phyloP scores from a whole-genome alignment of 1,284 basidiomycete species.

The Hypsizygus ulmarius region DNA sequence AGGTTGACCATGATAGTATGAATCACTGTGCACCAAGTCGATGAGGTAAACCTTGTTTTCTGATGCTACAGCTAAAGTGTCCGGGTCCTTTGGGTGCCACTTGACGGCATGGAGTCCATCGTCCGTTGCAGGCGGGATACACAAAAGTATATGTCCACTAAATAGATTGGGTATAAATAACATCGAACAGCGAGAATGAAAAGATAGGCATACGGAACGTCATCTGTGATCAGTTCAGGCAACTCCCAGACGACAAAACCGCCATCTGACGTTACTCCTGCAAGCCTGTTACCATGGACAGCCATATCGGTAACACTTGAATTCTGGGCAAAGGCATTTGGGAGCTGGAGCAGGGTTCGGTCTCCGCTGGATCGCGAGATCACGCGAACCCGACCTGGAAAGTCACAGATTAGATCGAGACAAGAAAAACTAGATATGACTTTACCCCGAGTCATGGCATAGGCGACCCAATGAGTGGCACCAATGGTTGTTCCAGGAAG shows the following conservation, averaged over 20 bases:
- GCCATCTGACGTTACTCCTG: conserved; percentile 80
- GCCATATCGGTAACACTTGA: conserved; percentile 80
- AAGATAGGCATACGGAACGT: conserved; percentile 64
- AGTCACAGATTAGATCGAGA: conserved; percentile 4
- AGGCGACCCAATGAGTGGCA: conserved; percentile 84
- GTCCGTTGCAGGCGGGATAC: conserved; percentile 58
- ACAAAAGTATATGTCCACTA: conserved; percentile 69
- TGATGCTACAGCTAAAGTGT: conserved; percentile 76
- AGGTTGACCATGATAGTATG: conserved; percentile 54
- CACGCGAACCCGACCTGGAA: conserved; percentile 71
- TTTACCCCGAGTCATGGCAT: conserved; percentile 82
- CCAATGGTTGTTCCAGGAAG: conserved; percentile 81
- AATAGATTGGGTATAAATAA: conserved; percentile 14
- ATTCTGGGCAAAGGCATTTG: conserved; percentile 54
- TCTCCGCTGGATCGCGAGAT: conserved; percentile 83
- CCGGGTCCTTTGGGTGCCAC: conserved; percentile 76
- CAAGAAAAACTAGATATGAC: conserved; percentile 1
- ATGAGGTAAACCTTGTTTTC: conserved; percentile 70
- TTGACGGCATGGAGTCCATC: conserved; percentile 75
- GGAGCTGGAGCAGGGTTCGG: conserved; percentile 75
- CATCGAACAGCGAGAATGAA: conserved; percentile 1
- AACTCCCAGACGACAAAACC: conserved; percentile 85
- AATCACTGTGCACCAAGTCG: conserved; percentile 62
- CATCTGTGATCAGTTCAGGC: conserved; percentile 75
- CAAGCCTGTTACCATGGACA: conserved; percentile 74